Conservation (phyloP, 371 early-diverging fungal genomes). For the Zychaea mexicana region DNA sequence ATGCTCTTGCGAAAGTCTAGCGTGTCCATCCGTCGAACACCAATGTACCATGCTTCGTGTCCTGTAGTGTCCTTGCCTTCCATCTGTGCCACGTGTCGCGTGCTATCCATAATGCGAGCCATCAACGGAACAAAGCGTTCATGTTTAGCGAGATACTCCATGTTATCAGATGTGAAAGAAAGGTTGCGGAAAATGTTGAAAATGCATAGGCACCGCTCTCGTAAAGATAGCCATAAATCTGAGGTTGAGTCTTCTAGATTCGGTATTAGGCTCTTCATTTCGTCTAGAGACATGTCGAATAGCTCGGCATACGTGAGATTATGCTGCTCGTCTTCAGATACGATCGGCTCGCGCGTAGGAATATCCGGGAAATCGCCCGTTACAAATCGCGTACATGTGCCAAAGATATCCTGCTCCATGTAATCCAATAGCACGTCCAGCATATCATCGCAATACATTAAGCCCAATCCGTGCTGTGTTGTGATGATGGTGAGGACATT, state of each 20-base stretch:
- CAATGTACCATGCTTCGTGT: slow-evolving; percentile 45
- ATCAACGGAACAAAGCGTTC: slow-evolving; percentile 52
- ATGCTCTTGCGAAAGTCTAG: slow-evolving; percentile 64
- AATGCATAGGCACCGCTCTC: slow-evolving; percentile 51
- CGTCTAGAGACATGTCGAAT: slow-evolving; percentile 60
- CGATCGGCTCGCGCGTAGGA: neutral
- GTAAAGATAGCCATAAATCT: slow-evolving; percentile 45
- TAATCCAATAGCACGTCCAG: slow-evolving; percentile 55
- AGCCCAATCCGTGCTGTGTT: slow-evolving; percentile 27
- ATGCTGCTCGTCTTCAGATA: neutral
- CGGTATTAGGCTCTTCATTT: slow-evolving; percentile 58
- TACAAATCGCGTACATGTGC: slow-evolving; percentile 24
- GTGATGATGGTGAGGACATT: slow-evolving; percentile 71
- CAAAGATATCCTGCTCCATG: slow-evolving; percentile 46
- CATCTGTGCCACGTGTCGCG: slow-evolving; percentile 7
- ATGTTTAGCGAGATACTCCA: slow-evolving; percentile 59
- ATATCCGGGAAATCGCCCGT: neutral
- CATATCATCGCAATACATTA: slow-evolving; percentile 55
- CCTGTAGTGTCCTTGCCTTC: slow-evolving; percentile 24
- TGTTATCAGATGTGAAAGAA: slow-evolving; percentile 65
- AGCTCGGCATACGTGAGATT: slow-evolving; percentile 44
- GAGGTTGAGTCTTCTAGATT: slow-evolving; percentile 41
- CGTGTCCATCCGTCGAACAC: slow-evolving; percentile 50
- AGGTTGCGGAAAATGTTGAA: slow-evolving; percentile 64
- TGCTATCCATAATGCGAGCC: slow-evolving; percentile 19